phyloP scores from a whole-genome alignment of 2,329 filamentous ascomycete genomes.

The Microsporum ferrugineum region DNA sequence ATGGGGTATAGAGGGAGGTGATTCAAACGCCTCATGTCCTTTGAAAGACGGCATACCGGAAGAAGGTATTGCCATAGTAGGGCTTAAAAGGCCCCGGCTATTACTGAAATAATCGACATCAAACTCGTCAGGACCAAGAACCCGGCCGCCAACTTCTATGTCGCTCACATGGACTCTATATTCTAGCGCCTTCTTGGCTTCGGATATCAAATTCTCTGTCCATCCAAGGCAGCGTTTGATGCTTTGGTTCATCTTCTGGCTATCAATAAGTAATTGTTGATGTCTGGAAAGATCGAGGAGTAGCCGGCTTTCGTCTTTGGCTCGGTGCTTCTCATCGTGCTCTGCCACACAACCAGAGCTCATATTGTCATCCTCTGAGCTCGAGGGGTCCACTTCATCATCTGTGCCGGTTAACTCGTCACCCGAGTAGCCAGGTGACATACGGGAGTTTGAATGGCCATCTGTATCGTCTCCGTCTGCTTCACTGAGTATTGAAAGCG shows the following conservation, averaged over 20 bases:
- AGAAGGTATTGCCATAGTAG: slow-evolving; percentile 10
- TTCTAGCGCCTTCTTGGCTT: slow-evolving; percentile 75
- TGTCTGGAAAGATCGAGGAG: slow-evolving; percentile 78
- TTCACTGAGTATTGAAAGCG: slow-evolving; percentile 37
- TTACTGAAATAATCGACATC: slow-evolving; percentile 27
- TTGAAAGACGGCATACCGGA: background rate
- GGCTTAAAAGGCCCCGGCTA: slow-evolving; percentile 24
- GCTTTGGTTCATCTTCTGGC: slow-evolving; percentile 90
- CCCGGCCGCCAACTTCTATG: slow-evolving; percentile 67
- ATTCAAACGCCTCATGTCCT: background rate
- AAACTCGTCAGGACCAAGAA: slow-evolving; percentile 58
- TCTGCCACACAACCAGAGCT: slow-evolving; percentile 26
- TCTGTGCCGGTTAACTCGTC: slow-evolving; percentile 31
- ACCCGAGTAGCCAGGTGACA: slow-evolving; percentile 19
- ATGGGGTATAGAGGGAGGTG: background rate
- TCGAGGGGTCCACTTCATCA: slow-evolving; percentile 28
- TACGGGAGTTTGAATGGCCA: slow-evolving; percentile 12
- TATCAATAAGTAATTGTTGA: slow-evolving; percentile 75
- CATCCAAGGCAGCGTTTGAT: slow-evolving; percentile 79
- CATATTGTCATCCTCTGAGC: slow-evolving; percentile 29
- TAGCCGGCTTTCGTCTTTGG: slow-evolving; percentile 70
- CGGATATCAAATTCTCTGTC: slow-evolving; percentile 81
- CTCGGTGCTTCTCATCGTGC: slow-evolving; percentile 44
- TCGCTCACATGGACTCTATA: slow-evolving; percentile 72
- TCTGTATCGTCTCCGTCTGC: slow-evolving; percentile 27